A percentile compares a stretch with the other conserved stretches of the same genome.
phyloP scores from a whole-genome alignment of 306 rosid genomes.

The Leucaena leucocephala region DNA sequence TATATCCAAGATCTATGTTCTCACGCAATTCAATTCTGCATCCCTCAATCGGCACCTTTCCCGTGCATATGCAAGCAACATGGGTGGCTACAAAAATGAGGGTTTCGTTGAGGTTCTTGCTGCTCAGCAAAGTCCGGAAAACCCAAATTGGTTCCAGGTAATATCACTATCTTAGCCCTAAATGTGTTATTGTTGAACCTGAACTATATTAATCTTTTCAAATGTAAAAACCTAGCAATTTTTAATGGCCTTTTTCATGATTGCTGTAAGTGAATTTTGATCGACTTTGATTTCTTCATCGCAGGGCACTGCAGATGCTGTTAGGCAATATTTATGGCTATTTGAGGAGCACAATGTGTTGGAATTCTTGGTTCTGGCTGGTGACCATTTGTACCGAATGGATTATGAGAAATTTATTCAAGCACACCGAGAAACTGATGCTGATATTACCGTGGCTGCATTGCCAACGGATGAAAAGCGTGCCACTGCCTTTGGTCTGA shows the following conservation, averaged over 20 bases:
- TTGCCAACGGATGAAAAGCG: conserved; percentile 97
- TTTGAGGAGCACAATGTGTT: conserved; percentile 96
- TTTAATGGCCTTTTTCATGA: background rate
- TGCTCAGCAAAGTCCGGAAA: conserved; percentile 99
- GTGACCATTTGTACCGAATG: conserved; percentile 95
- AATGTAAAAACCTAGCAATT: background rate
- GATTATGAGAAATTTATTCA: conserved; percentile 95
- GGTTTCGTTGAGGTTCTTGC: conserved; percentile 99
- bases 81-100: conserved; percentile 95
- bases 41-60: conserved; percentile 97
- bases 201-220: conserved; percentile 11
- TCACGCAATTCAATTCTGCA: conserved; percentile 96
- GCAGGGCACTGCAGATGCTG: conserved; percentile 98
- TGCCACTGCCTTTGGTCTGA: conserved; percentile 93
- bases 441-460: conserved; percentile 98
- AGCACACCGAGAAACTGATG: conserved; percentile 94
- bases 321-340: conserved; percentile 93
- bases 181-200: background rate
- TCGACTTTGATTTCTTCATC: conserved; percentile 3
- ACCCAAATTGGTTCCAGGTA: conserved; percentile 99
- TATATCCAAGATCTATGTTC: conserved; percentile 89
- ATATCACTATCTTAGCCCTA: conserved; percentile 14
- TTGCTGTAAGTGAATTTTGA: conserved; percentile 16
- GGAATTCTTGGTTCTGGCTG: conserved; percentile 88
- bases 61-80: conserved; percentile 92